Evolutionary conservation across 306 rosid genomes (phyloP).

Genomic region (Fagus sylvatica): DNA sequence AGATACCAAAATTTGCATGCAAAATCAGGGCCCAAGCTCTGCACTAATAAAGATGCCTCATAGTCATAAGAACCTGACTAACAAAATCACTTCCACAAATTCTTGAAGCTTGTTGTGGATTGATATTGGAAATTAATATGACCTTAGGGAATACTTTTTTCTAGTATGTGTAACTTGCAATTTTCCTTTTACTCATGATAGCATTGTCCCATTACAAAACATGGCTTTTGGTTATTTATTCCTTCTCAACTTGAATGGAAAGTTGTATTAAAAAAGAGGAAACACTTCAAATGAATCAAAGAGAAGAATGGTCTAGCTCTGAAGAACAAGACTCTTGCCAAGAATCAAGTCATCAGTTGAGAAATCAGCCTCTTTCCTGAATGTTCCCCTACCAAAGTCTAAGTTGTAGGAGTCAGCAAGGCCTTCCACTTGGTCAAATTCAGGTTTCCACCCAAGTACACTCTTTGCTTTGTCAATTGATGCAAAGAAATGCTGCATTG

Average conservation of each 20-base stretch:
- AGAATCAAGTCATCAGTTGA: conserved; percentile 90
- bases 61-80: no score
- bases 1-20: no score
- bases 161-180: neutral
- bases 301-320: conserved; percentile 24
- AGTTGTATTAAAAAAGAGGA: conserved; percentile 8
- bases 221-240: neutral
- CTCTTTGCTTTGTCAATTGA: conserved; percentile 84
- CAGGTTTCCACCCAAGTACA: conserved; percentile 79
- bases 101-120: neutral
- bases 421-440: conserved; percentile 78
- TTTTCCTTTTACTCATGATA: neutral
- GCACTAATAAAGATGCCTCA: no score
- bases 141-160: neutral
- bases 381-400: conserved; percentile 93
- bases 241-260: conserved; percentile 1
- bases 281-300: conserved; percentile 10
- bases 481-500: conserved; percentile 89
- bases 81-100: neutral
- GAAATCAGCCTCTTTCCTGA: conserved; percentile 87
- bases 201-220: conserved; percentile 1
- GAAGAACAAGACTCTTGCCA: conserved; percentile 78
- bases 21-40: no score
- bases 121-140: neutral
- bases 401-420: conserved; percentile 83